Evolutionary conservation across 169 alveolate species (phyloP), one percentile per base, ranked within the genome.

Genomic region (Plasmodium chabaudi): DNA sequence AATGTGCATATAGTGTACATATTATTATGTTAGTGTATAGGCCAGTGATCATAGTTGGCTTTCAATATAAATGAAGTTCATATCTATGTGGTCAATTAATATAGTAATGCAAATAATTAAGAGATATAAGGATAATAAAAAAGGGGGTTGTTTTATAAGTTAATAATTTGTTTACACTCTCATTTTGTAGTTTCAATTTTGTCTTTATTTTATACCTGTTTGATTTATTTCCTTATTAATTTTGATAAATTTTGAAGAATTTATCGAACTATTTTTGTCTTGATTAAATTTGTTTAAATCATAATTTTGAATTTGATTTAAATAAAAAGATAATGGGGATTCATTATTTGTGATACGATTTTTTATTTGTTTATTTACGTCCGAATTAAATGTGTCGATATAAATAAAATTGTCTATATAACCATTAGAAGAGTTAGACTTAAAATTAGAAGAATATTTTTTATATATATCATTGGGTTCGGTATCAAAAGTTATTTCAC

Each of bases 271-370:
- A 34, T 13, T 55, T 55, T 55, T 21, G 64, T 55, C 64, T 17
- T 9, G 2, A 13, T 55, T 55, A 7, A 65, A 65, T 6, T 65
- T 23, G 7, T 73, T 6, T 19, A 27, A 9, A 19, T 59, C 39
- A 17, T 42, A 39, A 23, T 63, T 63, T 34, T 39, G 47, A 39
- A 46, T 42, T 17, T 61, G 21, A 53, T 73, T 73, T 19, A 73
- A 39, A 27, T 73, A 60, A 17, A 27, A 73, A 23, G 73, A 51
- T 51, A 73, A 19, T 21, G 87, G 87, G 12, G 71, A 59, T 9
- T 63, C 23, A 6, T 73, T 42, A 13, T 59, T 59, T 23, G 15
- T 59, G 42, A 73, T 59, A 57, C 57, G 69, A 44, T 46, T 55
- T 72, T 72, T 72, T 10, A 55, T 55, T 19, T 17, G 53, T 19